Conservation (phyloP, 352 stramenopile species). For the Blastocystis sp. region DNA sequence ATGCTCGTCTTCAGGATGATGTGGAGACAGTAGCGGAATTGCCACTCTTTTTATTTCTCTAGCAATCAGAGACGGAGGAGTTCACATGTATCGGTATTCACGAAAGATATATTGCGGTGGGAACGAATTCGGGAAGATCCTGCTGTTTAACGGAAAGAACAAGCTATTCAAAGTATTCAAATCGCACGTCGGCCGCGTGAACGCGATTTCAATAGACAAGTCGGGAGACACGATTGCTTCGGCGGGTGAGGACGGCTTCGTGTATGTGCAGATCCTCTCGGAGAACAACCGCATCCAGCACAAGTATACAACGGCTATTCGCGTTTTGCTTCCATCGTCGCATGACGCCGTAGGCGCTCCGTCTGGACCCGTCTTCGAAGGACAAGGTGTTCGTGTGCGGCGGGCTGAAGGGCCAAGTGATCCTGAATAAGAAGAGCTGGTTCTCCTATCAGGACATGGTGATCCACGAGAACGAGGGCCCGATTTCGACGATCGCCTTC, state of each 20-base stretch:
- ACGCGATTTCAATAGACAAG: conserved; percentile 61
- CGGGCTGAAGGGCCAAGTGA: conserved; percentile 46
- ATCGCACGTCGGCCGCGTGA: conserved; percentile 22
- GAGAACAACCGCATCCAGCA: conserved; percentile 36
- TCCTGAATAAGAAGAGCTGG: conserved; percentile 67
- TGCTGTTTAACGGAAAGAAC: conserved; percentile 53
- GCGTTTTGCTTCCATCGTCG: neutral
- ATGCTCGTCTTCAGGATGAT: conserved; percentile 60
- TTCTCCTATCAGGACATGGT: conserved; percentile 64
- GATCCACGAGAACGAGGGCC: conserved; percentile 58
- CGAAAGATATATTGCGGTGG: conserved; percentile 46
- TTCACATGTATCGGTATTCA: conserved; percentile 45
- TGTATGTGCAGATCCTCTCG: conserved; percentile 31
- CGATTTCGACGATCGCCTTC: conserved; percentile 33
- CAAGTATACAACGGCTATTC: conserved; percentile 53
- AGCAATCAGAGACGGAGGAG: conserved; percentile 36
- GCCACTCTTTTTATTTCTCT: neutral
- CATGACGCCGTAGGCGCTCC: conserved; percentile 1
- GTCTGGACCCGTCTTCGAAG: conserved; percentile 33
- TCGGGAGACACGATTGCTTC: conserved; percentile 47
- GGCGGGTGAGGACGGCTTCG: conserved; percentile 58
- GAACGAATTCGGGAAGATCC: conserved; percentile 55
- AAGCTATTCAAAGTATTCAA: conserved; percentile 60
- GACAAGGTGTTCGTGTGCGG: conserved; percentile 54
- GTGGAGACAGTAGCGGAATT: conserved; percentile 15